Evolutionary conservation across 371 early-diverging fungal genomes (phyloP), one percentile per base, ranked within the genome.

Genomic region (Circinella minor): DNA sequence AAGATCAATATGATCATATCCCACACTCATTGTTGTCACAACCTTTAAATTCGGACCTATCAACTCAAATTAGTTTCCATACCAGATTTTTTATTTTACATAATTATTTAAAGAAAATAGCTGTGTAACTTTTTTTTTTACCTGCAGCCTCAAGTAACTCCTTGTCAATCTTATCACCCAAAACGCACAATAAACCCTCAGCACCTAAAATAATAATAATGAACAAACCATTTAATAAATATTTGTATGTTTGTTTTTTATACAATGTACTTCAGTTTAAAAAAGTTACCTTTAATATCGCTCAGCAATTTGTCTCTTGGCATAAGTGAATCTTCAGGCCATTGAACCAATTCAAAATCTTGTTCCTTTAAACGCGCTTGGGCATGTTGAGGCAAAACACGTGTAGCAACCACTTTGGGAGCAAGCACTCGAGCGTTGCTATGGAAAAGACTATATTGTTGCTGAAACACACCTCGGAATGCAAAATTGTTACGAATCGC

Each of bases 1-100:
- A 0, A 87, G 63, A 66, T 90, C 88, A 49, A 95, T 87, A 70
- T 95, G 96, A 66, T 95, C 94, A 76, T 88, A 91, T 10, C 96
- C 96, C 20, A 93, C 95, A 61, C 85, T 91, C 75, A 89, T 82
- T 1, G 92, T 91, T 3, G 92, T 89, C 0, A 92, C 78, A 0
- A 90, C 85, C 61, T 85, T 83, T 27, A 90, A 83, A 49, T 71
- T 77, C 0, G 81, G 76, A 9, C 88, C 87, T 75, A 70, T 15
- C 15, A 63, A 61, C 38, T 37, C n/a, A 59, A 65, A 36, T 60
- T 49, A 36, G 46, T 55, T 15, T 57, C 38, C 43, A 27, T 27
- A 27, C 27, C 27, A 27, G 27, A 27, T 27, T n/a, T 49, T 20
- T 39, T 20, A 46, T 55, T 43, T 15, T 55, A 7, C 55, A 55